Conservation (phyloP, 2,329 filamentous ascomycete species). For the Tolypocladium ovalisporum region DNA sequence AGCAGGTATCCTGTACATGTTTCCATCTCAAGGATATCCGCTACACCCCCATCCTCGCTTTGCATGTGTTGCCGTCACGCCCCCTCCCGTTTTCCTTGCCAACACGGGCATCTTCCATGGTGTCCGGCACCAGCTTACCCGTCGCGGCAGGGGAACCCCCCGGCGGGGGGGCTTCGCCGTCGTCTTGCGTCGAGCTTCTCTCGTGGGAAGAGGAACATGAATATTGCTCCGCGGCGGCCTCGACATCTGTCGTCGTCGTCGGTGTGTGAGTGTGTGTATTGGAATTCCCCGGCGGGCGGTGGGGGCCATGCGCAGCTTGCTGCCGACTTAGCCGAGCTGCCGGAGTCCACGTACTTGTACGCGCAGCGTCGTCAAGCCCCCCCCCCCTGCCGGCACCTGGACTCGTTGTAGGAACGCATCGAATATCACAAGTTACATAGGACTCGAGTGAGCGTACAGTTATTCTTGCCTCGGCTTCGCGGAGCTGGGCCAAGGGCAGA, state of each 20-base stretch:
- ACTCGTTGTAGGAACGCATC: not conserved
- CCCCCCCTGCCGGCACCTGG: not conserved
- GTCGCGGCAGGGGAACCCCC: not conserved
- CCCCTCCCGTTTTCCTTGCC: not conserved
- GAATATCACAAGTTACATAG: not conserved
- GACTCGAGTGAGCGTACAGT: too few relatives aligned
- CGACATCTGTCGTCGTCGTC: not conserved
- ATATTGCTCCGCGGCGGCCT: not conserved
- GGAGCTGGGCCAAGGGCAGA: too few relatives aligned
- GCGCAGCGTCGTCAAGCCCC: not conserved
- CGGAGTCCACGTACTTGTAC: not conserved
- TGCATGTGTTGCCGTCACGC: too few relatives aligned
- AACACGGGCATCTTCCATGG: not conserved
- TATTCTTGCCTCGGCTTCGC: too few relatives aligned
- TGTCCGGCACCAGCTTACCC: not conserved
- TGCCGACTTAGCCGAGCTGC: not conserved
- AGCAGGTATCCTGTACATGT: not conserved
- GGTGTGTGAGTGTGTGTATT: not conserved
- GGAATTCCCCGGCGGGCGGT: not conserved
- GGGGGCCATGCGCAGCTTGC: not conserved
- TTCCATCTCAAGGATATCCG: not conserved
- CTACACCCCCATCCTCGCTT: not conserved
- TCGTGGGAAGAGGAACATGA: not conserved
- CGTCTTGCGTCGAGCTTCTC: not conserved
- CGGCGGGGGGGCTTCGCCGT: not conserved